Conservation (phyloP, 305 asterid species). For the Stenogyne calaminthoides region DNA sequence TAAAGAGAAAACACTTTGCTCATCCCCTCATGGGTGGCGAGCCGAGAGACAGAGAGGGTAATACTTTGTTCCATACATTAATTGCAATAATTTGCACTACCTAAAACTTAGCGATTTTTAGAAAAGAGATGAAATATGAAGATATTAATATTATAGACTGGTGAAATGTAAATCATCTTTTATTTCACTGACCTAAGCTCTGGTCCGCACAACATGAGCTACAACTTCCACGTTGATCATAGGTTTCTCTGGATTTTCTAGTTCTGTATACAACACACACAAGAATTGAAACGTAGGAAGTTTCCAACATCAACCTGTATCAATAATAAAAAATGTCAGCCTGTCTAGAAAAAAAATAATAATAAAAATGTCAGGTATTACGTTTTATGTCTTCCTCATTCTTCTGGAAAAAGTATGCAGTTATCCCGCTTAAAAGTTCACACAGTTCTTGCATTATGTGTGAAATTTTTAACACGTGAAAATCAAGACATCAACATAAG, state of each 20-base stretch:
- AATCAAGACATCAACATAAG: neutral
- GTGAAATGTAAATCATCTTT: constrained; percentile 23
- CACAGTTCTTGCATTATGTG: too few relatives aligned
- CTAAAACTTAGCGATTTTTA: neutral
- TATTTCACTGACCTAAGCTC: constrained; percentile 88
- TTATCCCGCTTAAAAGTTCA: neutral
- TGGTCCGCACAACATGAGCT: constrained; percentile 87
- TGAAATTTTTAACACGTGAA: too few relatives aligned
- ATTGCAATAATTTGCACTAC: neutral
- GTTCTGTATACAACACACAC: constrained; percentile 86
- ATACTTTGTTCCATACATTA: too few relatives aligned
- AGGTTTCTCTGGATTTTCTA: constrained; percentile 58
- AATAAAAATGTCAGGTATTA: constrained; percentile 17
- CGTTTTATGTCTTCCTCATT: neutral
- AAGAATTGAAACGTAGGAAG: constrained; percentile 87
- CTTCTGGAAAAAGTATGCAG: neutral
- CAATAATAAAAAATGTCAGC: constrained; percentile 27
- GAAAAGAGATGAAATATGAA: neutral
- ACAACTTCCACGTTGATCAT: constrained; percentile 88
- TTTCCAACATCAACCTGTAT: constrained; percentile 94
- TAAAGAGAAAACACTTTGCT: too few relatives aligned
- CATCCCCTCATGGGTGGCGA: too few relatives aligned
- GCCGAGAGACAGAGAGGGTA: too few relatives aligned
- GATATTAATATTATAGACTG: neutral
- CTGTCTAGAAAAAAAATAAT: too few relatives aligned